Conservation (phyloP, 176 grass and related monocot species). For the Alloteropsis semialata region DNA sequence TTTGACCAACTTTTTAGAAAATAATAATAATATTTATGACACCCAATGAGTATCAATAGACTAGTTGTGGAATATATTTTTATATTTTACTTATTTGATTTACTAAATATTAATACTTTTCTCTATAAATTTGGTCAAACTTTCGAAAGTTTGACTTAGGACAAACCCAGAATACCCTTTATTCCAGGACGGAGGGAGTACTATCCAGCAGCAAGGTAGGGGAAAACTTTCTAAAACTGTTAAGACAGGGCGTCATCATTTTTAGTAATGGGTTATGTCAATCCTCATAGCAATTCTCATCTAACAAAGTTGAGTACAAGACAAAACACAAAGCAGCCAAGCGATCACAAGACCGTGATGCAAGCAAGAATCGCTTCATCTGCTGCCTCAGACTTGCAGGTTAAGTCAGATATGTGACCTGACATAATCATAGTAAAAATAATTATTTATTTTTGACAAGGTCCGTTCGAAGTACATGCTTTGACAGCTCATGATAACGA, state of each 20-base stretch:
- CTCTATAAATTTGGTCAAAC: too few species aligned
- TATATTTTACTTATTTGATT: too few species aligned
- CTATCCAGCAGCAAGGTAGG: not conserved
- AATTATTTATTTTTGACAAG: not conserved
- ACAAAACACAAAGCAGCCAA: not conserved
- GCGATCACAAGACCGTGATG: not conserved
- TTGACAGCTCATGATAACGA: not conserved
- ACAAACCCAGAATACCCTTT: too few species aligned
- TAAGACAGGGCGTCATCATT: not conserved
- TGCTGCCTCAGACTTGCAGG: not conserved
- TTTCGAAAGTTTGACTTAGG: too few species aligned
- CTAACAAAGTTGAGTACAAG: not conserved
- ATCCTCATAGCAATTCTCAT: not conserved
- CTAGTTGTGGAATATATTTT: too few species aligned
- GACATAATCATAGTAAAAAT: not conserved
- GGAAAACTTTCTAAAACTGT: not conserved
- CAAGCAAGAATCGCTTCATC: not conserved
- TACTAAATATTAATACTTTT: too few species aligned
- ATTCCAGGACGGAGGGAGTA: too few species aligned
- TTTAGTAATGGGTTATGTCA: not conserved
- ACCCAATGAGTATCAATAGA: too few species aligned
- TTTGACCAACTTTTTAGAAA: too few species aligned
- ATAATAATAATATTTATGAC: too few species aligned
- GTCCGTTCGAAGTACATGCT: not conserved
- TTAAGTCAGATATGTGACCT: not conserved